Evolutionary conservation across 805 yeast species (phyloP).

Genomic region (Sugiyamaella floridensis): DNA sequence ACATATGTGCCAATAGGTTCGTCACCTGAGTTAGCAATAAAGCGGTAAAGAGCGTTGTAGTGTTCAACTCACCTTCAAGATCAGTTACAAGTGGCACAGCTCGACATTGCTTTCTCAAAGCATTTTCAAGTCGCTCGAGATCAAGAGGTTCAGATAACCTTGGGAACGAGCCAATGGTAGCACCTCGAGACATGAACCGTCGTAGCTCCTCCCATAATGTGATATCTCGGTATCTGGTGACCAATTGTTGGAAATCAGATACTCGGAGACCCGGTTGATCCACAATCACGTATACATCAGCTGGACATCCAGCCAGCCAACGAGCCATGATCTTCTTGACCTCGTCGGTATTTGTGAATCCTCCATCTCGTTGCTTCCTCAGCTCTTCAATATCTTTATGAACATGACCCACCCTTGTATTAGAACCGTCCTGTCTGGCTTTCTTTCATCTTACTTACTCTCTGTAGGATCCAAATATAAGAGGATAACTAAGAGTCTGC

Average conservation of each 20-base stretch:
- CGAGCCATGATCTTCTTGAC: constrained; percentile 24
- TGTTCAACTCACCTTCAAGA: constrained; percentile 30
- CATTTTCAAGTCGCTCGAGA: constrained; percentile 37
- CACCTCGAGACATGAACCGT: constrained; percentile 14
- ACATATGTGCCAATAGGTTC: constrained; percentile 36
- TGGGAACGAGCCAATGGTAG: constrained; percentile 23
- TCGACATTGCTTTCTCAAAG: constrained; percentile 42
- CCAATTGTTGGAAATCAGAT: constrained; percentile 37
- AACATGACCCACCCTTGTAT: constrained; percentile 10
- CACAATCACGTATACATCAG: constrained; percentile 48
- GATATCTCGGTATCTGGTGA: constrained; percentile 2
- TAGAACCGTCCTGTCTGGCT: not conserved
- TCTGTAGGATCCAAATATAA: constrained; percentile 14
- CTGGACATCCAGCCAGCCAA: constrained; percentile 37
- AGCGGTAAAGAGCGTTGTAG: constrained; percentile 31
- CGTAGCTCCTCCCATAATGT: constrained; percentile 17
- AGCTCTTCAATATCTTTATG: constrained; percentile 15
- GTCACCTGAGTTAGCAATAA: constrained; percentile 6
- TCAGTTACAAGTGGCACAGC: constrained; percentile 38
- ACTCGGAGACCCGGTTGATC: constrained; percentile 47
- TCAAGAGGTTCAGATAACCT: constrained; percentile 29
- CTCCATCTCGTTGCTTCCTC: constrained; percentile 14
- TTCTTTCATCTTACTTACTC: constrained; percentile 11
- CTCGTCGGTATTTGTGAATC: constrained; percentile 7
- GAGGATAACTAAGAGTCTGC: constrained; percentile 10